Percentiles rank a stretch among this genome's conserved stretches.
These are phyloP conservation scores for Carex arenaria DNA, from an alignment of 202 grass and related monocot species.

Conservation along the genomic window DNA sequence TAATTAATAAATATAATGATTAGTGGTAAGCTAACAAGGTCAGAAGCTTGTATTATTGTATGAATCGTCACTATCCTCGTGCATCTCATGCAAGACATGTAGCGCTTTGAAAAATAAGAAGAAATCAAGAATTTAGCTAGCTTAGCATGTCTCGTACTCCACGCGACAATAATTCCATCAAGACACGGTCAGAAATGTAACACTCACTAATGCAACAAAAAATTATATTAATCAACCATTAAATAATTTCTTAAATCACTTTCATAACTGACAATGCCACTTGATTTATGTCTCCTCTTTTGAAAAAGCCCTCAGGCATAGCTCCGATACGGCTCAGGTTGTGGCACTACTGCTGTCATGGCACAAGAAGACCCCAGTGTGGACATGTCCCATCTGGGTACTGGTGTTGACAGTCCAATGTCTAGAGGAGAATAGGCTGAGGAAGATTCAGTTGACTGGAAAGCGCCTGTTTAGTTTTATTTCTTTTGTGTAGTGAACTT, in stretches of 20 bases:
- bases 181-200: neutral
- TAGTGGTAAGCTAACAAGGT: neutral
- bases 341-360: no score
- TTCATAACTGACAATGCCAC: neutral
- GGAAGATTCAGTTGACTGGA: no score
- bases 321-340: no score
- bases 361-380: no score
- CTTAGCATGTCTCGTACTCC: constrained; percentile 16
- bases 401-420: no score
- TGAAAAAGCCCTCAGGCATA: neutral
- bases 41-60: constrained; percentile 6
- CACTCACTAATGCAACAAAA: neutral
- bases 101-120: neutral
- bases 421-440: no score
- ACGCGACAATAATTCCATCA: constrained; percentile 23
- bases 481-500: no score
- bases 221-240: constrained; percentile 14
- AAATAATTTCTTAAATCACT: constrained; percentile 1
- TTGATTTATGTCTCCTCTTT: neutral
- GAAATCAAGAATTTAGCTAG: neutral
- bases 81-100: constrained; percentile 8
- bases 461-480: no score
- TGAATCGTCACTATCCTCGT: constrained; percentile 14
- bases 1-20: neutral
- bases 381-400: no score